These are phyloP conservation scores for Penicillium nucicola DNA, from an alignment of 495 filamentous ascomycete genomes.

Conservation along the genomic window DNA sequence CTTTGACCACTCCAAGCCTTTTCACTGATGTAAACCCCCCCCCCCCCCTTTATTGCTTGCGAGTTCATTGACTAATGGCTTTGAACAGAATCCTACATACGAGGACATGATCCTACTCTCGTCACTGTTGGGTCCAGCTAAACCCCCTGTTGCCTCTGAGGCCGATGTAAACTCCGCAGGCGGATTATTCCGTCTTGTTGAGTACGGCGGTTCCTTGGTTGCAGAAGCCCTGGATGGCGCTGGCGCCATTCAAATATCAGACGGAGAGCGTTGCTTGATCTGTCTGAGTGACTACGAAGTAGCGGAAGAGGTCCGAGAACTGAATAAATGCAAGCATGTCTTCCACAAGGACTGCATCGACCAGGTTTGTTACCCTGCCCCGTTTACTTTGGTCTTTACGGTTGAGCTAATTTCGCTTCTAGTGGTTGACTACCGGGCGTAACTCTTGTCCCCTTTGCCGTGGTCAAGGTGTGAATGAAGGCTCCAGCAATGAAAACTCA, in stretches of 20 bases:
- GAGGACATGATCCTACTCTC: constrained; percentile 77
- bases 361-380: constrained; percentile 49
- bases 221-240: constrained; percentile 49
- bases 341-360: constrained; percentile 77
- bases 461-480: constrained; percentile 60
- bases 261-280: constrained; percentile 66
- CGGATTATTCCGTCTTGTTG: constrained; percentile 53
- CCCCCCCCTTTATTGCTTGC: neutral
- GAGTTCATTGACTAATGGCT: constrained; percentile 9
- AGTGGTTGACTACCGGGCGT: constrained; percentile 79
- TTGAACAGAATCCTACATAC: constrained; percentile 63
- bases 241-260: constrained; percentile 46
- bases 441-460: constrained; percentile 76
- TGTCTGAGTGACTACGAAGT: constrained; percentile 70
- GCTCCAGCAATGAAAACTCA: constrained; percentile 13
- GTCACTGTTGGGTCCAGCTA: constrained; percentile 68
- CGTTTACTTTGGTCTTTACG: neutral
- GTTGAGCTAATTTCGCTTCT: constrained; percentile 10
- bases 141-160: constrained; percentile 67
- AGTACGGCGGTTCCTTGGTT: constrained; percentile 44
- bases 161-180: constrained; percentile 65
- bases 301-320: constrained; percentile 58
- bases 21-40: constrained; percentile 63
- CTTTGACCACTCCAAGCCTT: constrained; percentile 70
- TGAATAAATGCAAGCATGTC: constrained; percentile 66